Base-by-base conservation (phyloP, 768 basidiomycete species). In the Xerocomellus chrysenteron region DNA sequence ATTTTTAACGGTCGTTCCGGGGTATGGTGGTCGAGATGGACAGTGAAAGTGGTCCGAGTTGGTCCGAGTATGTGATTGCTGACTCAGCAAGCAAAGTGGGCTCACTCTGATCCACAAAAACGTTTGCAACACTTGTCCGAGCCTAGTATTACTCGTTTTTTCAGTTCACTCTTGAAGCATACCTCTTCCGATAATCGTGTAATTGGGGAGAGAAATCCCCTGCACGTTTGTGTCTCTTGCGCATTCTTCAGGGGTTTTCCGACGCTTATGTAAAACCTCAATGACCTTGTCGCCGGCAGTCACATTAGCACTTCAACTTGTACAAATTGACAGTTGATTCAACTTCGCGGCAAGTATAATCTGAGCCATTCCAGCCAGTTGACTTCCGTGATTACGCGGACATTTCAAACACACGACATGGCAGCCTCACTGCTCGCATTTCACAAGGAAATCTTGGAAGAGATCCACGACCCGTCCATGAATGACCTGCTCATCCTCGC, bases 401-500 rank as follows among this genome's bases (percentile, higher is more conserved):
- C 19, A 33, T 40, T 45, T 39, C 32, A 28, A 10, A 24, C 21
- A 17, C 37, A 24, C 54, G n/a, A 45, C 30, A 69, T 69, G 68
- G 64, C 68, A 19, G 55, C 62, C 8, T 64, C 61, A n/a, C 66
- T 80, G 16, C 78, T 91, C 13, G 76, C 86, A 0, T 90, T 85
- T 63, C 89, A 91, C 75, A 85, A 80, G 58, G 68, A 78, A 46
- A 85, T 90, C 50, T 69, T 90, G 52, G 80, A 87, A 63, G 77
- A 81, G 40, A 82, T 90, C 14, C 85, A 88, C 69, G 88, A 90
- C 71, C 90, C 89, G 36, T 79, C 80, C 12, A 87, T 82, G 9
- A 88, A 78, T 63, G 89, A 91, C 62, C 75, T 92, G 10, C 72
- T 91, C 39, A 70, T 99, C 41, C 75, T 99, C 33, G 95, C 92